Evolutionary conservation across 208 protist species (phyloP).

Genomic region (Wallacemonas sp.): DNA sequence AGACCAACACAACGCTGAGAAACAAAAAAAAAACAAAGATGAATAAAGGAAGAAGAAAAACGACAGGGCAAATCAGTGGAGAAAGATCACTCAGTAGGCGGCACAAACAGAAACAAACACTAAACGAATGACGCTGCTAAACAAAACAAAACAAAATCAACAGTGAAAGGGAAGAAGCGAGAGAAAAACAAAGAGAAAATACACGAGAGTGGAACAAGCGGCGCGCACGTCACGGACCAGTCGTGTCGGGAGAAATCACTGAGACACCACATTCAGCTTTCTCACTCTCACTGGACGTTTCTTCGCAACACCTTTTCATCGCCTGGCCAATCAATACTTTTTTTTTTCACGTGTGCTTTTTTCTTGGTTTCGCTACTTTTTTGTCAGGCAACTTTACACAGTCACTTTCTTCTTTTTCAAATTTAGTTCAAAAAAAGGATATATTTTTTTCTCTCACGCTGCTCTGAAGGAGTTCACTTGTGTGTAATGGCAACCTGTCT

Average conservation of each 20-base stretch:
- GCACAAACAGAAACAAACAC: not conserved
- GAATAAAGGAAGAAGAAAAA: not conserved
- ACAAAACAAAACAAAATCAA: not conserved
- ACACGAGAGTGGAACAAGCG: conserved; percentile 9
- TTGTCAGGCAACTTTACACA: too few species aligned
- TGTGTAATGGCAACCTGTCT: too few species aligned
- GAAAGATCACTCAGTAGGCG: not conserved
- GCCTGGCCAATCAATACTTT: too few species aligned
- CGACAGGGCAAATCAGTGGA: not conserved
- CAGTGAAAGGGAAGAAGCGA: not conserved
- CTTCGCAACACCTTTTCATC: too few species aligned
- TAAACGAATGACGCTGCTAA: not conserved
- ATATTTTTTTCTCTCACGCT: too few species aligned
- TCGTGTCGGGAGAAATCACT: not conserved
- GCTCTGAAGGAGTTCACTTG: too few species aligned
- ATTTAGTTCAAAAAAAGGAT: too few species aligned
- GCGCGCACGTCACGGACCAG: too few species aligned
- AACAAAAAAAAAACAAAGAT: conserved; percentile 20
- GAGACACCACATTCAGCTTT: not conserved
- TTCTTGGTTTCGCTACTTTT: too few species aligned
- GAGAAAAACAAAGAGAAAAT: conserved; percentile 6
- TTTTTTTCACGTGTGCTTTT: too few species aligned
- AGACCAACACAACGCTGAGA: conserved; percentile 11
- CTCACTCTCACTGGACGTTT: too few species aligned
- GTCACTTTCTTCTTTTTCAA: too few species aligned